Percentiles rank a stretch among this genome's conserved stretches.
These are phyloP conservation scores for Globisporangium lucens DNA, from an alignment of 352 stramenopile species.

Conservation along the genomic window DNA sequence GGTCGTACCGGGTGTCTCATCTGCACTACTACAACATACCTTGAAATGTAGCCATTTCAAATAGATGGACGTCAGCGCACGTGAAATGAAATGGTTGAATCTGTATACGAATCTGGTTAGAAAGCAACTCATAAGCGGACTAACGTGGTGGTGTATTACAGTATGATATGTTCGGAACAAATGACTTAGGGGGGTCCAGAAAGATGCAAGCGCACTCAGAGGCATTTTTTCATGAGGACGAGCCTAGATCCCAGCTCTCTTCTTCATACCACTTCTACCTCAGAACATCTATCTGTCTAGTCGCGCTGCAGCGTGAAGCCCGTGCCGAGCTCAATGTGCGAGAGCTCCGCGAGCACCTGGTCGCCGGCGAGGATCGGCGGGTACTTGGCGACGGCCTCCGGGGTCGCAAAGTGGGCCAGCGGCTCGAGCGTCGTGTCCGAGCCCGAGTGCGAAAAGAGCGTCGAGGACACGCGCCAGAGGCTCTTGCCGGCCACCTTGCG, in stretches of 20 bases:
- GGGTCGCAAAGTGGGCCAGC: constrained; percentile 75
- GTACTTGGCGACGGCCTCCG: constrained; percentile 65
- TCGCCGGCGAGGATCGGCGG: constrained; percentile 80
- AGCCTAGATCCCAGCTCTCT: not conserved
- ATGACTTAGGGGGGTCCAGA: not conserved
- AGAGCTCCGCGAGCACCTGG: constrained; percentile 86
- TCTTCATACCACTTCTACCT: not conserved
- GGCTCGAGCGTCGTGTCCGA: constrained; percentile 87
- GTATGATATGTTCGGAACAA: not conserved
- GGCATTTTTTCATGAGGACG: not conserved
- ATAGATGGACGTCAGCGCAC: not conserved
- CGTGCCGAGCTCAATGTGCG: constrained; percentile 80
- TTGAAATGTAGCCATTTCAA: not conserved
- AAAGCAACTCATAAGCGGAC: not conserved
- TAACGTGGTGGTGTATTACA: not conserved
- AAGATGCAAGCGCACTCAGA: not conserved
- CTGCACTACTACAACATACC: too few relatives aligned
- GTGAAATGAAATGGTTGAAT: not conserved
- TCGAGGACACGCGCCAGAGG: constrained; percentile 91
- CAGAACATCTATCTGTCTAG: constrained; percentile 18
- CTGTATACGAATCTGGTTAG: not conserved
- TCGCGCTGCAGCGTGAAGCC: constrained; percentile 72
- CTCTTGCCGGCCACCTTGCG: constrained; percentile 68
- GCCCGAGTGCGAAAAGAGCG: constrained; percentile 90
- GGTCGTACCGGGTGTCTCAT: too few relatives aligned